A percentile compares a stretch with the other conserved stretches of the same genome.
phyloP scores from a whole-genome alignment of 257 asterid genomes.

The Thymus quinquecostatus region DNA sequence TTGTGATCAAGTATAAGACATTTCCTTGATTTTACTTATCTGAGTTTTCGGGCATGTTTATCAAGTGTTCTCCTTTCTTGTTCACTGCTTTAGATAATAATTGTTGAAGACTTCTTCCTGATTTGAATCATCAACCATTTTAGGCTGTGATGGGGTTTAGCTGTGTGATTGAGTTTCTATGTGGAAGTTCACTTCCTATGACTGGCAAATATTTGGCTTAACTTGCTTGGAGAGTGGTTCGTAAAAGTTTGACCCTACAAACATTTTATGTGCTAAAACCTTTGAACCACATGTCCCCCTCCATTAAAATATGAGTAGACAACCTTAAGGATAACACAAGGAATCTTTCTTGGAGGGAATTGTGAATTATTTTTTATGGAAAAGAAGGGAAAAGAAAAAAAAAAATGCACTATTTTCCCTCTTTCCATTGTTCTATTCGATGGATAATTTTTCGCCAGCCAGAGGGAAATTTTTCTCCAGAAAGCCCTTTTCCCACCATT shows the following conservation, averaged over 20 bases:
- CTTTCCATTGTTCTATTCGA: too few relatives aligned
- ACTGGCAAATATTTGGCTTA: not conserved
- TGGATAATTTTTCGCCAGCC: too few relatives aligned
- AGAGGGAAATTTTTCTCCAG: too few relatives aligned
- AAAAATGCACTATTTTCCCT: too few relatives aligned
- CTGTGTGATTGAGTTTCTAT: not conserved
- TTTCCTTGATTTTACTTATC: conserved; percentile 37
- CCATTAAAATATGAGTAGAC: not conserved
- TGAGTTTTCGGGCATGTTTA: conserved; percentile 29
- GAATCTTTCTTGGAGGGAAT: not conserved
- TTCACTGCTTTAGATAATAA: not conserved
- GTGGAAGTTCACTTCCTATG: not conserved
- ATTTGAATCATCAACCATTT: not conserved
- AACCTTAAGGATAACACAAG: not conserved
- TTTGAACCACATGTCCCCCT: not conserved
- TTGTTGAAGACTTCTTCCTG: not conserved
- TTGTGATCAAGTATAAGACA: conserved; percentile 84
- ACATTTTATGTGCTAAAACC: conserved; percentile 1
- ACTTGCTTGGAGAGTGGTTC: not conserved
- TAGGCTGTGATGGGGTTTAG: not conserved
- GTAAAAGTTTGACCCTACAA: not conserved
- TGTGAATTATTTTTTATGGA: too few relatives aligned
- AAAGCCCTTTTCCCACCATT: too few relatives aligned
- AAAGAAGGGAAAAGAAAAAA: too few relatives aligned
- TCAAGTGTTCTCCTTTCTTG: conserved; percentile 8